Evolutionary conservation across 345 rosid species (phyloP), one percentile per base, ranked within the genome.

Genomic region (Eucalyptus lansdowneana): DNA sequence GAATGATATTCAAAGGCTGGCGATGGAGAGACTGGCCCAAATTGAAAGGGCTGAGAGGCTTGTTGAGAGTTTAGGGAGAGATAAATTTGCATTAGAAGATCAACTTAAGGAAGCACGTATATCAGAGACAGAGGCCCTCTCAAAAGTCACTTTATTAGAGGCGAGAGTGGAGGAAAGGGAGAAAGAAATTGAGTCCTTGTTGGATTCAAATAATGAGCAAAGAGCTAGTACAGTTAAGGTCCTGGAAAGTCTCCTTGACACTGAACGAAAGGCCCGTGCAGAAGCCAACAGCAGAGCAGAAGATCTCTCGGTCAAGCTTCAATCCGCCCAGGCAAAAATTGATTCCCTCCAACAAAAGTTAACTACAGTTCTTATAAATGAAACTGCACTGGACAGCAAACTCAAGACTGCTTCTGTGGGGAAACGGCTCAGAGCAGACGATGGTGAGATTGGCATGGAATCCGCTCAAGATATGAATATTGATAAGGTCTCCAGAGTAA

Each of bases 91-190:
- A 90, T 91, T 95, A 91, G 94, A 92, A 14, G 94, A 94, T 88
- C 97, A 95, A 88, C 53, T 98, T 87, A 92, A 93, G 76, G 94
- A 94, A 76, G 89, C 96, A 69, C 97, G 94, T 15, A 87, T 80
- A 14, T 96, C 96, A 53, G 99, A 97, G 92, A 92, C 90, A 93
- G 96, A 95, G 13, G 98, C 99, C 80, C 92, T 91, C 80, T 94
- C 97, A 4, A 96, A 93, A 92, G 96, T 97, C 65, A 87, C 94
- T 56, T 88, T 94, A 80, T 92, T 97, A 42, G 99, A 98, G 93
- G 96, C 93, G 58, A 96, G 98, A 91, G 99, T 98, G 31, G 97
- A 94, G 91, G 99, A 97, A 92, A 92, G 99, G 90, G 99, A 97
- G 94, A 96, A 93, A 92, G 99, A 98, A 93, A 97, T 98, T n/a